These are phyloP conservation scores for Guadua angustifolia DNA, from an alignment of 176 grass and related monocot genomes.

Conservation along the genomic window DNA sequence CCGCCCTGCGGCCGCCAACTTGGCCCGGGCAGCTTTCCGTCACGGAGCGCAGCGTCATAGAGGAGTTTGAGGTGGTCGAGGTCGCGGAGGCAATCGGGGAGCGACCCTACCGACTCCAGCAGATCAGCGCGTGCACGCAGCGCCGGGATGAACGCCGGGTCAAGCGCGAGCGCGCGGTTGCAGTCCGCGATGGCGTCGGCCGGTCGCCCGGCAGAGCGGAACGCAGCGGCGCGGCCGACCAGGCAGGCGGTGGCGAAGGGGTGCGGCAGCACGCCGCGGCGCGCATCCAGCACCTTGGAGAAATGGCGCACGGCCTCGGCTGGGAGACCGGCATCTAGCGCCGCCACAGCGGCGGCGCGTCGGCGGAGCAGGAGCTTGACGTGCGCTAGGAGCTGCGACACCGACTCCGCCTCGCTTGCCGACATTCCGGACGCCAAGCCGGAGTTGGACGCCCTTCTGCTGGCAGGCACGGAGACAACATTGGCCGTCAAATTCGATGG, in stretches of 20 bases:
- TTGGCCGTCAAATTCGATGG: conserved; percentile 20
- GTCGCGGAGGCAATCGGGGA: conserved; percentile 80
- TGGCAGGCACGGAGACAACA: neutral
- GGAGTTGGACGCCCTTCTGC: conserved; percentile 9
- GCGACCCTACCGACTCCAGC: conserved; percentile 54
- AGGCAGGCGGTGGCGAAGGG: conserved; percentile 82
- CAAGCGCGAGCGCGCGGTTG: conserved; percentile 82
- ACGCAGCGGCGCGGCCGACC: conserved; percentile 75
- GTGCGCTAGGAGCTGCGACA: conserved; percentile 68
- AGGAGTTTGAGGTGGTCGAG: conserved; percentile 95
- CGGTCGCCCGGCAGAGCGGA: conserved; percentile 52
- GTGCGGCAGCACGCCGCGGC: conserved; percentile 70
- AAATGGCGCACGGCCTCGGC: conserved; percentile 80
- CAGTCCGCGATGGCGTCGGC: conserved; percentile 86
- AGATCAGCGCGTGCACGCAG: conserved; percentile 80
- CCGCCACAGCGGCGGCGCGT: conserved; percentile 70
- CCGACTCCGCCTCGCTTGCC: conserved; percentile 55
- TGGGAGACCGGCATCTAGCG: conserved; percentile 68
- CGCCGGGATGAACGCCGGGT: conserved; percentile 89
- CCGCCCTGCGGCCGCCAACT: conserved; percentile 65
- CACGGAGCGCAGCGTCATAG: conserved; percentile 84
- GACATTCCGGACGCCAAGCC: conserved; percentile 16
- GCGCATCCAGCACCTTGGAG: conserved; percentile 81
- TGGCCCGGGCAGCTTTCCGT: conserved; percentile 70
- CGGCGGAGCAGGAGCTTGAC: conserved; percentile 80